These are phyloP conservation scores for Xylona heveae DNA, from an alignment of 495 filamentous ascomycete genomes.

Conservation along the genomic window DNA sequence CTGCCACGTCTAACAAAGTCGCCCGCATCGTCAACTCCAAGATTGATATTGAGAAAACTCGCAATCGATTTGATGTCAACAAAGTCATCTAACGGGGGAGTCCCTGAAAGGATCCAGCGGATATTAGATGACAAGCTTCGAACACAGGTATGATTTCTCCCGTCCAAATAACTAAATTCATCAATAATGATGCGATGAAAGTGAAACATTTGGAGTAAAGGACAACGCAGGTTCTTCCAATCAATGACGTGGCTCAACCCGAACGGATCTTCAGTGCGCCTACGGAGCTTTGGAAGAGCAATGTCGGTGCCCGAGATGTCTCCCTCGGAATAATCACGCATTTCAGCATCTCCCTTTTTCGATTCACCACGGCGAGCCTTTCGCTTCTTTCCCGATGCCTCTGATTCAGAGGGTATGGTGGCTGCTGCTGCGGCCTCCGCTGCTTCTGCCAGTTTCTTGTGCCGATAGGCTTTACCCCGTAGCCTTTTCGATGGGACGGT, in stretches of 20 bases:
- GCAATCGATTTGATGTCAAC: conserved; percentile 37
- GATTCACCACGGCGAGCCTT: too few species aligned
- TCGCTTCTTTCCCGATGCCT: too few species aligned
- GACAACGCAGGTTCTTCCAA: conserved; percentile 8
- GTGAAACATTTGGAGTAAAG: conserved; percentile 33
- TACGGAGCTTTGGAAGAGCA: too few species aligned
- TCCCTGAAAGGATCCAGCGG: conserved; percentile 50
- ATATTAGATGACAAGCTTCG: conserved; percentile 22
- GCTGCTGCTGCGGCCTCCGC: conserved; percentile 2
- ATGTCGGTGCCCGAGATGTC: too few species aligned
- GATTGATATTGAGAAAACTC: conserved; percentile 27
- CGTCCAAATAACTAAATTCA: conserved; percentile 39
- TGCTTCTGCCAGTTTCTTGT: conserved; percentile 9
- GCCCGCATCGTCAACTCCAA: conserved; percentile 14
- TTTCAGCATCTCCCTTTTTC: too few species aligned
- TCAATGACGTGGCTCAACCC: too few species aligned
- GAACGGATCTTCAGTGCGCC: too few species aligned
- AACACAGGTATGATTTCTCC: conserved; percentile 14
- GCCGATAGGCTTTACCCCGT: conserved; percentile 8
- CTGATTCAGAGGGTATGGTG: too few species aligned
- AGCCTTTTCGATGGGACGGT: conserved; percentile 12
- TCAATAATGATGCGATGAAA: conserved; percentile 46
- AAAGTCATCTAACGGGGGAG: conserved; percentile 34
- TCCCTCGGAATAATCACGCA: too few species aligned
- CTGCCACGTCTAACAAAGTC: conserved; percentile 11